Base-by-base conservation (phyloP, 441 rosid genomes). In the Capsella rubella region DNA sequence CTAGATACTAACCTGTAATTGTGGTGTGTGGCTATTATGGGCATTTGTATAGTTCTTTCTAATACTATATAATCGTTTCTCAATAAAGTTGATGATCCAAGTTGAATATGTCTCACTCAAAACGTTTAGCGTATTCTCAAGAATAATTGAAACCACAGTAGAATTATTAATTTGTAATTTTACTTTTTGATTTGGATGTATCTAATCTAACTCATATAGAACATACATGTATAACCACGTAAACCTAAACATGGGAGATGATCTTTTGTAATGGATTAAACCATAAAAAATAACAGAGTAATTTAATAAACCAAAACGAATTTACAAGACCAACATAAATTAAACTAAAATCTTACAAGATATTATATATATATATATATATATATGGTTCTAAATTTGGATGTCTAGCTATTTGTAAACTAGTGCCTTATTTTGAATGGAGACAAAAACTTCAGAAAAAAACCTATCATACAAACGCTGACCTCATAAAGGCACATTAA, bases 401-500 rank as follows among this genome's bases (percentile, higher is more conserved):
- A 47, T 49, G 37, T 37, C 52, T 56, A 11, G 51, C 2, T 40
- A 4, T 5, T 74, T 51, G 31, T 58, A 18, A 58, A 67, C 28
- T 14, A 60, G 63, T 58, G 61, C 60, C 73, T 21, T 43, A 60
- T 42, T 60, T 52, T 52, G 62, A 60, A 46, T 60, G 55, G 16
- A 67, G 40, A 59, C 63, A 67, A 74, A 29, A 32, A 58, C 25
- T 74, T 42, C 39, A 11, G n/a, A 49, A 50, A 12, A 50, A 12
- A 49, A 42, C 42, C 8, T 21, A 67, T 39, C 53, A 66, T 21
- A 51, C 55, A 59, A 59, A 42, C 52, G 63, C 49, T 67, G 73
- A 67, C 51, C 42, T 68, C 68, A 67, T 60, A 67, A 67, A 68
- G 57, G 32, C 29, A 35, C 49, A 15, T 75, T 13, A 59, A 75